Conservation (phyloP, 352 stramenopile species). For the Globisporangium sylvaticum region DNA sequence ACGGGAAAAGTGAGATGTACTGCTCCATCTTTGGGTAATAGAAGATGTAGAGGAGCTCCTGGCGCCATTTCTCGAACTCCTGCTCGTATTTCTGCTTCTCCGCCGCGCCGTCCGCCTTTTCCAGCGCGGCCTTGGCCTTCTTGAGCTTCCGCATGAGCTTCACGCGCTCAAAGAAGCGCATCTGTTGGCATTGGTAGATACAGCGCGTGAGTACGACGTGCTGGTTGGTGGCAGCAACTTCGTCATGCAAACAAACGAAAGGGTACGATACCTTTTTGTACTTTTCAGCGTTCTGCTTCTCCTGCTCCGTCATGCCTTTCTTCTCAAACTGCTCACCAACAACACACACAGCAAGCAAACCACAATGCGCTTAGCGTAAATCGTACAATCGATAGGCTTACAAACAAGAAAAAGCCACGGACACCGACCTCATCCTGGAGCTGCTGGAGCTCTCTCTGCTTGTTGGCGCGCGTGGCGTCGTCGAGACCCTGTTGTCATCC, state of each 20-base stretch:
- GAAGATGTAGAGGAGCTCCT: constrained; percentile 82
- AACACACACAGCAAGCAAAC: neutral
- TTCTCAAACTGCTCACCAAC: constrained; percentile 27
- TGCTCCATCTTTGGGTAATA: constrained; percentile 72
- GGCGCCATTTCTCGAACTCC: constrained; percentile 39
- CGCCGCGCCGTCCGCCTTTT: constrained; percentile 35
- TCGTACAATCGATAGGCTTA: neutral
- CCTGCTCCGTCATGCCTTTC: constrained; percentile 42
- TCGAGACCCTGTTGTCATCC: constrained; percentile 27
- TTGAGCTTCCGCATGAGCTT: constrained; percentile 83
- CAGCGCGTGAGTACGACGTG: neutral
- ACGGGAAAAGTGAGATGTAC: constrained; percentile 69
- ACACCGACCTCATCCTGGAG: constrained; percentile 35
- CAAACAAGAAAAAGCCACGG: neutral
- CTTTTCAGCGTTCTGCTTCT: constrained; percentile 77
- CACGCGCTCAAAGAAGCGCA: constrained; percentile 78
- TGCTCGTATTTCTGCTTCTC: constrained; percentile 36
- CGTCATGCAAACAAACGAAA: neutral
- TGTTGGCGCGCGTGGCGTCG: constrained; percentile 37
- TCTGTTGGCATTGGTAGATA: constrained; percentile 22
- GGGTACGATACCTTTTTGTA: constrained; percentile 62
- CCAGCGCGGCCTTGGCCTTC: constrained; percentile 43
- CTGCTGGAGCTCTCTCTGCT: constrained; percentile 48
- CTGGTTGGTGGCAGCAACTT: neutral
- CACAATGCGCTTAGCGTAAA: neutral